Percentiles rank a stretch among this genome's conserved stretches.
Conservation (phyloP, 352 stramenopile genomes). For the Pythium brachiatum region DNA sequence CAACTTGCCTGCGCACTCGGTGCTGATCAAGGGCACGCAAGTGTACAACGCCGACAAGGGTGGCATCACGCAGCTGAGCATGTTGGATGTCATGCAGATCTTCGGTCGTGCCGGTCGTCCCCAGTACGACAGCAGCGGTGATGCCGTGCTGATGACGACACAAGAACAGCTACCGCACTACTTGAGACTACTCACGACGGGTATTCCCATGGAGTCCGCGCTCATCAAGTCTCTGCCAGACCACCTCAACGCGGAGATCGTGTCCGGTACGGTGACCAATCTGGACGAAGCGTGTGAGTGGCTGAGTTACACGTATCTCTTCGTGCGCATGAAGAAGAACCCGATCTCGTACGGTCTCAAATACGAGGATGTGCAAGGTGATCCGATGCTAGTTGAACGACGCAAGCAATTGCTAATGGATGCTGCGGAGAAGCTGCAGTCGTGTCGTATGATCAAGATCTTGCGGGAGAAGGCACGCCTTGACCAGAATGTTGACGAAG, state of each 20-base stretch:
- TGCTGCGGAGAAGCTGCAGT: slow-evolving; percentile 70
- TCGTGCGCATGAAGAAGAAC: slow-evolving; percentile 98
- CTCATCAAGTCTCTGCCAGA: slow-evolving; percentile 99
- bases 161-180: slow-evolving; percentile 94
- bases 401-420: slow-evolving; percentile 70
- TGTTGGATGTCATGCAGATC: slow-evolving; percentile 99
- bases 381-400: slow-evolving; percentile 83
- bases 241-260: slow-evolving; percentile 99
- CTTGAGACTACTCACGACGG: slow-evolving; percentile 93
- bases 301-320: slow-evolving; percentile 99
- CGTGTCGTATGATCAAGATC: slow-evolving; percentile 84
- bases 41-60: slow-evolving; percentile 99
- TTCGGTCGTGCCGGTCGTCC: slow-evolving; percentile 97
- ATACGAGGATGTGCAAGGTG: slow-evolving; percentile 88
- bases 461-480: slow-evolving; percentile 46
- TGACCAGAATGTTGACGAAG: slow-evolving; percentile 29
- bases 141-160: slow-evolving; percentile 98
- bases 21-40: slow-evolving; percentile 99
- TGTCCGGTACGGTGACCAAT: slow-evolving; percentile 97
- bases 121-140: slow-evolving; percentile 99
- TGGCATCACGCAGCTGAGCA: slow-evolving; percentile 96
- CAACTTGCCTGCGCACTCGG: slow-evolving; percentile 98
- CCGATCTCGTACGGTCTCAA: slow-evolving; percentile 97
- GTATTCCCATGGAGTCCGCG: slow-evolving; percentile 97
- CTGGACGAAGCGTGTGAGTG: slow-evolving; percentile 95